Evolutionary conservation across 805 yeast species (phyloP).

Genomic region (Candida sakaeoensis): DNA sequence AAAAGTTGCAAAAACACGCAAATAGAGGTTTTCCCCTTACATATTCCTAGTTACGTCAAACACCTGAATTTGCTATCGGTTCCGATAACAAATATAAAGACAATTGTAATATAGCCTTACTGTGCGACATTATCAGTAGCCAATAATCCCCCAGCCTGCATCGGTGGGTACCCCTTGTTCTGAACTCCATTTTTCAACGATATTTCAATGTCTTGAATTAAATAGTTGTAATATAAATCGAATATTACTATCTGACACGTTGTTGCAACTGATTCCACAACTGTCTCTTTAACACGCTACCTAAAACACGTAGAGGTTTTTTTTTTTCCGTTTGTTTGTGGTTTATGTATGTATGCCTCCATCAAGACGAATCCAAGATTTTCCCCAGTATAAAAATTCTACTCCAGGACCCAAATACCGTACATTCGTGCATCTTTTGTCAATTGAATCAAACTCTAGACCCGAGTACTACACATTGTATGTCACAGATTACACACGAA

Average conservation of each 20-base stretch:
- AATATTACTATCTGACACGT: too few relatives aligned
- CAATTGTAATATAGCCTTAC: too few relatives aligned
- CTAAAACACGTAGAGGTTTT: slow-evolving; percentile 13
- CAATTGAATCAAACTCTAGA: not conserved
- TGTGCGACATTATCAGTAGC: not conserved
- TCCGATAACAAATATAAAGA: too few relatives aligned
- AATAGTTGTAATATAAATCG: too few relatives aligned
- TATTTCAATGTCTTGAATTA: too few relatives aligned
- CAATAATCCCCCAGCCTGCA: too few relatives aligned
- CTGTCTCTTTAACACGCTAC: too few relatives aligned
- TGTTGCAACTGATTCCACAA: too few relatives aligned
- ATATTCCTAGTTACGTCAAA: too few relatives aligned
- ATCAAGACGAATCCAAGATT: not conserved
- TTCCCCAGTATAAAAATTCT: not conserved
- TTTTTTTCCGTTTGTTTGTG: not conserved
- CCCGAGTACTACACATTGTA: not conserved
- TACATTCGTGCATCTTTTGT: slow-evolving; percentile 1
- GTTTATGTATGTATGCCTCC: not conserved
- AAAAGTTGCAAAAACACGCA: not conserved
- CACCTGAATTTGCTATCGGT: too few relatives aligned
- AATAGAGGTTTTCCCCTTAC: not conserved
- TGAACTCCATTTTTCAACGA: too few relatives aligned
- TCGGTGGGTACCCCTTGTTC: too few relatives aligned
- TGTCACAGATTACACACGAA: slow-evolving; percentile 3
- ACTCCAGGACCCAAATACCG: not conserved